Conservation (phyloP, 228 moss, liverwort and hornwort genomes). For the Sphagnum fallax region DNA sequence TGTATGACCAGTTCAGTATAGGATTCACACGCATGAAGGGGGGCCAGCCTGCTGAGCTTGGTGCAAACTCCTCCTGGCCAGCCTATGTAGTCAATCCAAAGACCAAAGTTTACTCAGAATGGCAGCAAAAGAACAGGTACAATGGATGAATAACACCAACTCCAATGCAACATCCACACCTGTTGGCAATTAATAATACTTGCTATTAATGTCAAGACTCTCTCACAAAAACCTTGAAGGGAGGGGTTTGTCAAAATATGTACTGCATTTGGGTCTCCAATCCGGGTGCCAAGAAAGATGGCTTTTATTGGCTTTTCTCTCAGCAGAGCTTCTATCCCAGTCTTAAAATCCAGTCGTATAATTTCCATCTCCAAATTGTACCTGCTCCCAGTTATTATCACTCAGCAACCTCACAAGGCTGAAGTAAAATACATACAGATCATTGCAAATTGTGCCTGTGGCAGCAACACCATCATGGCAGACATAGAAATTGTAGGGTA, state of each 20-base stretch:
- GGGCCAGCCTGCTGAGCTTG: constrained; percentile 36
- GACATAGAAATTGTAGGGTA: background rate
- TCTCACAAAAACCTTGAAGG: no score
- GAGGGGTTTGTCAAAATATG: no score
- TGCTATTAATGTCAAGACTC: no score
- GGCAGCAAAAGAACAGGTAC: background rate
- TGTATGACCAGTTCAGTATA: constrained; percentile 40
- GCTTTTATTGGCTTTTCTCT: constrained; percentile 26
- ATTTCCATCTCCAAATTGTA: constrained; percentile 29
- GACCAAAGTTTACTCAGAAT: background rate
- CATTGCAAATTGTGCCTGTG: background rate
- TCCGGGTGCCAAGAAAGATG: constrained; percentile 35
- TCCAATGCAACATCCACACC: background rate
- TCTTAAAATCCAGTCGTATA: constrained; percentile 29
- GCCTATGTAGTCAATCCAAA: constrained; percentile 10
- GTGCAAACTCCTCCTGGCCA: constrained; percentile 30
- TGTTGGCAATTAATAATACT: no score
- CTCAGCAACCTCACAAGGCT: no score
- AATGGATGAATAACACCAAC: background rate
- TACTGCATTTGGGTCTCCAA: constrained; percentile 37
- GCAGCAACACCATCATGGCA: background rate
- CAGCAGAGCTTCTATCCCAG: constrained; percentile 24
- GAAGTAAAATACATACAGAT: no score
- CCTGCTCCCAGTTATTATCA: constrained; percentile 2
- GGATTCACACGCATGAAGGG: constrained; percentile 41